phyloP scores from a whole-genome alignment of 1,284 basidiomycete genomes.

The Coniophora puteana region DNA sequence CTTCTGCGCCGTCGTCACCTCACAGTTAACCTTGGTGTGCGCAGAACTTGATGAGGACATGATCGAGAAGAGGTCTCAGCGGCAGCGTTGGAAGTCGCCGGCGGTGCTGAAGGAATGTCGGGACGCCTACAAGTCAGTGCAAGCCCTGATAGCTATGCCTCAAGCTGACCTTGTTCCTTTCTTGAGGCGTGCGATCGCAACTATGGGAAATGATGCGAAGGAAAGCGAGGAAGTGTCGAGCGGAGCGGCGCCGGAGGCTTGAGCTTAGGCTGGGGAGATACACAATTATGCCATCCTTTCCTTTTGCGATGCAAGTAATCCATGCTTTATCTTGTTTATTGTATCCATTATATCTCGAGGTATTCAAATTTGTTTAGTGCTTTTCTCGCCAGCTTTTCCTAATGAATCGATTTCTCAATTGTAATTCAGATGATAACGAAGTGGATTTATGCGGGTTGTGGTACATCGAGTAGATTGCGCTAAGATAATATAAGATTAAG shows the following conservation, averaged over 20 bases:
- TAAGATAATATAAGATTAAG: too few species aligned
- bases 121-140: slow-evolving; percentile 43
- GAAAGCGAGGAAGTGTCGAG: slow-evolving; percentile 8
- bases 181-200: slow-evolving; percentile 39
- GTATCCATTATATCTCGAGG: too few species aligned
- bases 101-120: slow-evolving; percentile 42
- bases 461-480: too few species aligned
- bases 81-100: slow-evolving; percentile 49
- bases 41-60: slow-evolving; percentile 51
- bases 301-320: too few species aligned
- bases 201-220: slow-evolving; percentile 35
- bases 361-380: too few species aligned
- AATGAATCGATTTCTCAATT: too few species aligned
- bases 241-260: neutral
- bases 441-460: too few species aligned
- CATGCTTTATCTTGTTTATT: too few species aligned
- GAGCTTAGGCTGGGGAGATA: too few species aligned
- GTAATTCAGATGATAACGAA: too few species aligned
- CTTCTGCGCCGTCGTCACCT: neutral
- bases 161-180: neutral
- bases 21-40: slow-evolving; percentile 5
- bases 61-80: slow-evolving; percentile 36
- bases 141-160: neutral
- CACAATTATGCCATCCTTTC: too few species aligned
- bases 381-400: too few species aligned